Evolutionary conservation across 1,284 basidiomycete species (phyloP).

Genomic region (Schizophyllum commune): DNA sequence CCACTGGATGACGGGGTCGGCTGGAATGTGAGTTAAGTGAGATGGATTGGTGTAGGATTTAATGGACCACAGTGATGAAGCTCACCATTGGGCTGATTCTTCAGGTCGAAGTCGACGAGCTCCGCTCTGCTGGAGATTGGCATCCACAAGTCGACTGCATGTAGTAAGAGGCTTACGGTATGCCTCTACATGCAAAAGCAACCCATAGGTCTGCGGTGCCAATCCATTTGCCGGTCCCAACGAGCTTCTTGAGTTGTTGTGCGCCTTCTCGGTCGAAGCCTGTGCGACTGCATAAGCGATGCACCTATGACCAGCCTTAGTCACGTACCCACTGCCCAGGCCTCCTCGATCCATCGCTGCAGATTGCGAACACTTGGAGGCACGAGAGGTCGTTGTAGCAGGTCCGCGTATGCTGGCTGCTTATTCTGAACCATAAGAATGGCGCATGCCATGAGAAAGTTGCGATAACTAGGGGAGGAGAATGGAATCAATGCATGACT

Average conservation of each 20-base stretch:
- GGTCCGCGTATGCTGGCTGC: conserved; percentile 49
- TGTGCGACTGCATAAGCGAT: conserved; percentile 15
- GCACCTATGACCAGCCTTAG: neutral
- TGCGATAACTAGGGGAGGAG: conserved; percentile 59
- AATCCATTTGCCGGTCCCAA: conserved; percentile 68
- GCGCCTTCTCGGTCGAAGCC: conserved; percentile 73
- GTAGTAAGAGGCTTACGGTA: conserved; percentile 50
- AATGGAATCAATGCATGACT: neutral
- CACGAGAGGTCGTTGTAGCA: conserved; percentile 24
- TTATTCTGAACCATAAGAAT: conserved; percentile 57
- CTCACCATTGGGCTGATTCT: conserved; percentile 31
- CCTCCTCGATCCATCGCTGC: conserved; percentile 72
- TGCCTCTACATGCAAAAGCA: conserved; percentile 64
- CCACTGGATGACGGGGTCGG: conserved; percentile 51
- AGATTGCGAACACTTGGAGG: conserved; percentile 67
- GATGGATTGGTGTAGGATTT: too few relatives aligned
- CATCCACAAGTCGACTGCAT: neutral
- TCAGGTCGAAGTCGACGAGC: conserved; percentile 56
- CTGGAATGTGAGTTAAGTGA: conserved; percentile 2
- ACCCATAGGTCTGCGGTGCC: conserved; percentile 72
- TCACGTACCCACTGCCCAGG: conserved; percentile 58
- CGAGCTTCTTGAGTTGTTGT: conserved; percentile 49
- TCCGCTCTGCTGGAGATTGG: conserved; percentile 33
- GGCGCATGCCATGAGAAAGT: conserved; percentile 77
- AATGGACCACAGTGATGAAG: conserved; percentile 1